phyloP scores from a whole-genome alignment of 2,329 filamentous ascomycete genomes.

The Pseudogymnoascus sp. region DNA sequence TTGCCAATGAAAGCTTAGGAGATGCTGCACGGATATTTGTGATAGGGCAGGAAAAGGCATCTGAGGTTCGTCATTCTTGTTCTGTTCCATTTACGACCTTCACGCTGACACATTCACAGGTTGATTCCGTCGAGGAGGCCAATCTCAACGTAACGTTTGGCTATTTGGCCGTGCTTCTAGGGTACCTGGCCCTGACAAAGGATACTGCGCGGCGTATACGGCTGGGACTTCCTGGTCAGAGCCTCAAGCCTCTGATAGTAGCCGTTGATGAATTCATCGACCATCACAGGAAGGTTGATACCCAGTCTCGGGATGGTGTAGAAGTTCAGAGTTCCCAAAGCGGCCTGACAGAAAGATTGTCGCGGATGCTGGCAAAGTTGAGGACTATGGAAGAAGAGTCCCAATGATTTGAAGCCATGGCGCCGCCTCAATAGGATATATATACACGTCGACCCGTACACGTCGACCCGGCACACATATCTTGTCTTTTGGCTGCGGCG shows the following conservation, averaged over 20 bases:
- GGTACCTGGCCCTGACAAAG: constrained; percentile 62
- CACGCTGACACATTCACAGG: constrained; percentile 36
- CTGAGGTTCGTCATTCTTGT: constrained; percentile 50
- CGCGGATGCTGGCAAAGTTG: constrained; percentile 42
- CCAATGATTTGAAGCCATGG: not conserved
- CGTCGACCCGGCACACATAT: constrained; percentile 1
- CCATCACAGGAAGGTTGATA: constrained; percentile 53
- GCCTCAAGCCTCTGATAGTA: constrained; percentile 42
- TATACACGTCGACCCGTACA: constrained; percentile 4
- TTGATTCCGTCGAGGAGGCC: constrained; percentile 65
- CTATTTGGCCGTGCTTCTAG: constrained; percentile 77
- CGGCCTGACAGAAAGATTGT: constrained; percentile 46
- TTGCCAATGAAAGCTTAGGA: constrained; percentile 42
- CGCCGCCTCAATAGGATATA: not conserved
- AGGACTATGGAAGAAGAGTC: constrained; percentile 17
- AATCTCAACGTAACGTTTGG: constrained; percentile 77
- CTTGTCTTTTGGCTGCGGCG: not conserved
- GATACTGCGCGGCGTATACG: constrained; percentile 37
- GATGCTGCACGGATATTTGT: constrained; percentile 58
- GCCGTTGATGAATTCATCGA: constrained; percentile 55
- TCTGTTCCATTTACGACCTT: not conserved
- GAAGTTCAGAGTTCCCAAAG: constrained; percentile 37
- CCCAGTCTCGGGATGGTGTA: constrained; percentile 34
- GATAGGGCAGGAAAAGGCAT: constrained; percentile 56
- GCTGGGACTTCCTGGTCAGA: constrained; percentile 37